Conservation (phyloP, 2,329 filamentous ascomycete species). For the Pezicula rhizophila region DNA sequence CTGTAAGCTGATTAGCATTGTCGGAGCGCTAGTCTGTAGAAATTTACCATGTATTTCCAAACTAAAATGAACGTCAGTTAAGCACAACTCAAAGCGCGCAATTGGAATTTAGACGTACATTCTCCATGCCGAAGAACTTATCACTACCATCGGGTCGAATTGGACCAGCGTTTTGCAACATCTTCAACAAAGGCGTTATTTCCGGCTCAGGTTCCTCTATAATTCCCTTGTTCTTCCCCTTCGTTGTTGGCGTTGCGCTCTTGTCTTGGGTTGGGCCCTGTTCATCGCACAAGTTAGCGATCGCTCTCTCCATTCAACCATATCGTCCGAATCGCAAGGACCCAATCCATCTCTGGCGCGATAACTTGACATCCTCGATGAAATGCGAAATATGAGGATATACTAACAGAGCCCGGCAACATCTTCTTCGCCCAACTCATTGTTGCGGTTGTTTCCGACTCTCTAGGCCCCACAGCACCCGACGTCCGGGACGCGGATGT, state of each 20-base stretch:
- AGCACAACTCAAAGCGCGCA: background rate
- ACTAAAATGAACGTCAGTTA: slow-evolving; percentile 47
- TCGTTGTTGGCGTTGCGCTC: background rate
- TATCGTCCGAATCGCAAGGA: background rate
- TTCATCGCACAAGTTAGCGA: background rate
- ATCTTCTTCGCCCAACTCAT: slow-evolving; percentile 54
- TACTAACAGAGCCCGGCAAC: slow-evolving; percentile 47
- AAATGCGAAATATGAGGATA: slow-evolving; percentile 3
- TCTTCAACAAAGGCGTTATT: slow-evolving; percentile 60
- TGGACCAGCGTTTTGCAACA: slow-evolving; percentile 76
- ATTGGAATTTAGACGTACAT: slow-evolving; percentile 56
- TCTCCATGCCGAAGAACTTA: slow-evolving; percentile 97
- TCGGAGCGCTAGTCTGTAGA: slow-evolving; percentile 1
- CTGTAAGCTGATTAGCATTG: slow-evolving; percentile 41
- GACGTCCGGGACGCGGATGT: slow-evolving; percentile 11
- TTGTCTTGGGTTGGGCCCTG: background rate
- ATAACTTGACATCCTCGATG: background rate
- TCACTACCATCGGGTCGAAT: slow-evolving; percentile 84
- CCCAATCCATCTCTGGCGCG: background rate
- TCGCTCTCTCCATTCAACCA: background rate
- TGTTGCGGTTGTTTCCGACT: slow-evolving; percentile 32
- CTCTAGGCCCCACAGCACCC: slow-evolving; percentile 9
- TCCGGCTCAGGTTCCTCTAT: slow-evolving; percentile 36
- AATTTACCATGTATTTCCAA: slow-evolving; percentile 89
- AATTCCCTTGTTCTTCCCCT: slow-evolving; percentile 24